Evolutionary conservation across 1,139 yeast genomes (phyloP), one percentile per base, ranked within the genome.

Genomic region (Saccharomyces hybrid): DNA sequence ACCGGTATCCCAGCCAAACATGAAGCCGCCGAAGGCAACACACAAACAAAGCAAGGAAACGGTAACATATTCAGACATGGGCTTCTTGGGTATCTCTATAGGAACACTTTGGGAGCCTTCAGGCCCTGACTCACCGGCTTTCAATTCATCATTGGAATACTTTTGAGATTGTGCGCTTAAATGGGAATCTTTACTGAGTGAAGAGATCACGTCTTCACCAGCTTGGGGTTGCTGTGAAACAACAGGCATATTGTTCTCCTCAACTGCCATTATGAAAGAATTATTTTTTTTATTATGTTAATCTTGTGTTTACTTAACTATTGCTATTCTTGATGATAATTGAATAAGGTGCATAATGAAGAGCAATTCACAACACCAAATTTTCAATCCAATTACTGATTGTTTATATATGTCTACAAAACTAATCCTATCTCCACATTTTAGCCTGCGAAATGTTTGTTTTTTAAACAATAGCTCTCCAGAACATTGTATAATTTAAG

Each of bases 1-100:
- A 72, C 89, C 89, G 31, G 89, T 84, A 72, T 84, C 89, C 78
- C 83, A 84, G 60, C 89, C 89, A 64, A 77, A 84, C 58, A 83
- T 80, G 64, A 82, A 76, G 67, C 88, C 88, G 71, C 85, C 87
- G 60, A 82, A 80, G 57, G 86, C 84, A 54, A 75, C 81, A 74
- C 65, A 71, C 68, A 63, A 69, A 71, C 77, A 74, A 28, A 72
- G 64, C 44, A 66, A 47, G 3, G 64, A 61, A 61, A 77, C 78
- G 49, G 78, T 73, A 70, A 75, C 16, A 48, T 58, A 58, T 20
- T 54, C 59, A 20, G 54, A 51, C 6, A 79, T 77, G 49, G 79
- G 77, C 61, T 71, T 76, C 65, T 75, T 75, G 54, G 68, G 67
- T 46, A 64, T 59, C 11, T 63, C 66, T 63, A 34, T 34, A 5